Base-by-base conservation (phyloP, 805 yeast species). In the Yueomyces sinensis region DNA sequence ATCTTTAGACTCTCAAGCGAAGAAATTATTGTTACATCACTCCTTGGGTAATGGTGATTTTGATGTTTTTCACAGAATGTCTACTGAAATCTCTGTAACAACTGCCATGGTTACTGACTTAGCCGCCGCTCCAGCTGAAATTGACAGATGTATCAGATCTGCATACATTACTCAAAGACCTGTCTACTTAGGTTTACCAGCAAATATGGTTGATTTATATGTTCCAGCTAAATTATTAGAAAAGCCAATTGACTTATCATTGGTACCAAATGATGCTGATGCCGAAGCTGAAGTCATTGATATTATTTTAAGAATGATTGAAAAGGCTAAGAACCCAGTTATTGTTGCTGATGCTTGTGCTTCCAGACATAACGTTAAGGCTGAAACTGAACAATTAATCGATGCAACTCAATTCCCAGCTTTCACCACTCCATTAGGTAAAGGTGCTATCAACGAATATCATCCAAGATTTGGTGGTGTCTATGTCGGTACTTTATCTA, bases 361-460 rank as follows among this genome's bases (percentile, higher is more conserved):
- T 40, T 63, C 77, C 32, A 71, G 94, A 62, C 93, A 82, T 61
- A 64, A 66, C 44, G 80, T 76, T 43, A 68, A 66, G 51, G 58
- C 58, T n/a, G 82, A 76, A 58, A 77, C 81, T 40, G 63, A 61
- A 41, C 59, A 66, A 46, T 68, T 82, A 53, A 76, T 78, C 33
- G 70, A 71, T 37, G 55, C 62, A 38, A 80, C 93, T 33, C 74
- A 78, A 56, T 82, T 75, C 74, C 89, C 91, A 31, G 77, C 79
- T 32, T 82, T 74, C 59, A 78, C 78, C 37, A 83, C 94, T 35
- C 94, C 94, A 48, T 81, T 82, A 91, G 94, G 94, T 61, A 82
- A 82, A 60, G 79, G 84, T 40, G 66, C 74, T 18, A 72, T 82
- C 46, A 75, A 79, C 58, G 94, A 82, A 61, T 66, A 66, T 41